phyloP scores from a whole-genome alignment of 306 rosid genomes.

The Abrus precatorius region DNA sequence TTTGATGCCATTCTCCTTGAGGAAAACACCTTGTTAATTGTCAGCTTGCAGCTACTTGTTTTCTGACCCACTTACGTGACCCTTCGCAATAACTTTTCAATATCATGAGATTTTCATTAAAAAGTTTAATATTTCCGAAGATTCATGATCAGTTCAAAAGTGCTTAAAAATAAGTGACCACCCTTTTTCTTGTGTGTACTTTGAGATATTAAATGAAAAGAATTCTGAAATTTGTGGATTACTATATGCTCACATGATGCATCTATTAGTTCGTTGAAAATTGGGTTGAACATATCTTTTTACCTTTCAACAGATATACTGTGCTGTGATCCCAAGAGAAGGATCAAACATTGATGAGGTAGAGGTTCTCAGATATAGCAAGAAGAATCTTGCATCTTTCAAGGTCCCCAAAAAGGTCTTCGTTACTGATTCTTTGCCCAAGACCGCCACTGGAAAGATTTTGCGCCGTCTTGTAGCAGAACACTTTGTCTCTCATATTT shows the following conservation, averaged over 20 bases:
- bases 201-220: too few relatives aligned
- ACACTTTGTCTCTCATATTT: slow-evolving; percentile 65
- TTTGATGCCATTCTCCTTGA: neutral
- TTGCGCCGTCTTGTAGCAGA: slow-evolving; percentile 82
- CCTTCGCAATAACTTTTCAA: neutral
- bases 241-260: too few relatives aligned
- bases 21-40: neutral
- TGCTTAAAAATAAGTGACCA: neutral
- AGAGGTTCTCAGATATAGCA: slow-evolving; percentile 70
- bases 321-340: slow-evolving; percentile 84
- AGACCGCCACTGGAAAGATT: slow-evolving; percentile 88
- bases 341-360: slow-evolving; percentile 65
- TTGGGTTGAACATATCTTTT: neutral
- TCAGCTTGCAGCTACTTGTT: neutral
- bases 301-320: slow-evolving; percentile 65
- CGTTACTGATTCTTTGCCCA: slow-evolving; percentile 79
- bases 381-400: slow-evolving; percentile 82
- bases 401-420: slow-evolving; percentile 85
- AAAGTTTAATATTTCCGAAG: neutral
- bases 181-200: neutral
- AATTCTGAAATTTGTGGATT: too few relatives aligned
- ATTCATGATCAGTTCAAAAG: slow-evolving; percentile 8
- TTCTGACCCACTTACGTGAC: neutral
- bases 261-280: neutral
- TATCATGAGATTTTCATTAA: neutral